phyloP scores from a whole-genome alignment of 164 flowering plant genomes.

The Kalanchoe fedtschenkoi region DNA sequence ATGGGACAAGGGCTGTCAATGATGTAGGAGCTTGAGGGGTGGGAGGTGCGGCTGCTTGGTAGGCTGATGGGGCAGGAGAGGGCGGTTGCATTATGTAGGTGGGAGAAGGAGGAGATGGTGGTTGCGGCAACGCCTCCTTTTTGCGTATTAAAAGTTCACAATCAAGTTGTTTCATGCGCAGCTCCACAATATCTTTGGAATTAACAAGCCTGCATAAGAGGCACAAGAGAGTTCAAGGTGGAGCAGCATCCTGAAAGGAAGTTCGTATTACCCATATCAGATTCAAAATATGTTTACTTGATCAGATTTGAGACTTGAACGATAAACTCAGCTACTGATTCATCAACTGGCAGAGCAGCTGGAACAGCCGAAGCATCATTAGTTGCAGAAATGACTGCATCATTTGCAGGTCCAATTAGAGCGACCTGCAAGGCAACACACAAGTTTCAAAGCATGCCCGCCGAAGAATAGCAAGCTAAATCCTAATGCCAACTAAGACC shows the following conservation, averaged over 20 bases:
- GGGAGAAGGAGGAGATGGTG: slow-evolving; percentile 20
- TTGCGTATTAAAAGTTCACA: slow-evolving; percentile 70
- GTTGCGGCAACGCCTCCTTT: slow-evolving; percentile 74
- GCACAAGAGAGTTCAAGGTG: too few species aligned
- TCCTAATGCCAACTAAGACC: slow-evolving; percentile 20
- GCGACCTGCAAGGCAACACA: slow-evolving; percentile 43
- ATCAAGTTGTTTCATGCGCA: slow-evolving; percentile 66
- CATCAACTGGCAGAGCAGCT: slow-evolving; percentile 31
- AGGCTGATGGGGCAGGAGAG: slow-evolving; percentile 17
- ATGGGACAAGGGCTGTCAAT: slow-evolving; percentile 19
- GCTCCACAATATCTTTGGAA: slow-evolving; percentile 76
- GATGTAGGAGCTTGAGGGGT: slow-evolving; percentile 19
- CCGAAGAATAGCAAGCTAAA: slow-evolving; percentile 17
- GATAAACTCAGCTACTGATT: slow-evolving; percentile 45
- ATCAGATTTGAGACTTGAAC: slow-evolving; percentile 55
- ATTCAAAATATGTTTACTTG: slow-evolving; percentile 23
- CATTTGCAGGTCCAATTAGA: slow-evolving; percentile 36
- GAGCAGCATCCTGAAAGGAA: not conserved
- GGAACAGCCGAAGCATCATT: slow-evolving; percentile 20
- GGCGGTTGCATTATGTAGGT: slow-evolving; percentile 32
- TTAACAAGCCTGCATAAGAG: slow-evolving; percentile 60
- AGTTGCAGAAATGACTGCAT: slow-evolving; percentile 16
- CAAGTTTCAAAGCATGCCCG: slow-evolving; percentile 17
- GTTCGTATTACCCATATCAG: not conserved
- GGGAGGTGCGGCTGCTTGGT: slow-evolving; percentile 13